These are phyloP conservation scores for Rheum nobile DNA, from an alignment of 148 eudicot species.

Conservation along the genomic window DNA sequence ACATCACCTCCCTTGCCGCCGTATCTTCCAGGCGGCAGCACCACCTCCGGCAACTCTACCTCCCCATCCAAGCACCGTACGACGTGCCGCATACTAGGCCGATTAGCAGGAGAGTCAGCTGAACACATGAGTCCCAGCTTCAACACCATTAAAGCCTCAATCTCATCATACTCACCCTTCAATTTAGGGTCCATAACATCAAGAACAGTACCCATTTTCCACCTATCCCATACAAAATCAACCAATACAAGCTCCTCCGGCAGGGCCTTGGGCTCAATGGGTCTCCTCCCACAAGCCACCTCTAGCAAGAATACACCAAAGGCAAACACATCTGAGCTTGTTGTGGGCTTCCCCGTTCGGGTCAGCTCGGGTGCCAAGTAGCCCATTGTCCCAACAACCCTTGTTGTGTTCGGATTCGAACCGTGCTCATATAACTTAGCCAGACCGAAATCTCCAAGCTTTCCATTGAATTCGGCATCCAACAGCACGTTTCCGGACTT, in stretches of 20 bases:
- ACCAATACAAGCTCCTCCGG: conserved; percentile 72
- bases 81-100: conserved; percentile 71
- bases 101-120: conserved; percentile 23
- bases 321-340: conserved; percentile 65
- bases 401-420: conserved; percentile 52
- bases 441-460: conserved; percentile 68
- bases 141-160: conserved; percentile 37
- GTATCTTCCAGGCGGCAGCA: conserved; percentile 33
- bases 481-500: conserved; percentile 70
- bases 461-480: conserved; percentile 53
- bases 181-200: conserved; percentile 58
- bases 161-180: conserved; percentile 40
- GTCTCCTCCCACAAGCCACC: conserved; percentile 75
- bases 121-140: conserved; percentile 75
- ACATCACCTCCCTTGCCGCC: conserved; percentile 16
- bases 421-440: conserved; percentile 79
- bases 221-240: conserved; percentile 75
- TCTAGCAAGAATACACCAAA: conserved; percentile 83
- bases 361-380: conserved; percentile 80
- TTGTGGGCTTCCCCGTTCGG: conserved; percentile 75
- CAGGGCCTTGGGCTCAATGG: conserved; percentile 52
- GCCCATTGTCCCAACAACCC: conserved; percentile 82
- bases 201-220: conserved; percentile 43
- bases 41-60: conserved; percentile 33
- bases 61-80: conserved; percentile 71